Base-by-base conservation (phyloP, 2,329 filamentous ascomycete species). In the Onygenales sp. region DNA sequence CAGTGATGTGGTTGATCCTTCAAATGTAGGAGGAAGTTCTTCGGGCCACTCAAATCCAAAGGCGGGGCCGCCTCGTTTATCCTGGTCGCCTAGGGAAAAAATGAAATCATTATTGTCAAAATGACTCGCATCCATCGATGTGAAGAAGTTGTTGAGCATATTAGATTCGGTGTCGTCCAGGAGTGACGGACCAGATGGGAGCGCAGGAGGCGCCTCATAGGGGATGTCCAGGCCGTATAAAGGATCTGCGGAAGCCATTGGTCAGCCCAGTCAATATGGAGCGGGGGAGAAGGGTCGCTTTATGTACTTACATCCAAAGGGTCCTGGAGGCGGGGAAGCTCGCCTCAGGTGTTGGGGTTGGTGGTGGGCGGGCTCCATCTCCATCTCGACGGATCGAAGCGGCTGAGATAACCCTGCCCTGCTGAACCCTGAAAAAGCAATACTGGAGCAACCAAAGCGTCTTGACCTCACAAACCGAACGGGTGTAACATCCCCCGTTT, bases 261-360 rank as follows among this genome's bases (percentile, higher is more conserved):
- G 7, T 43, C 14, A 8, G 17, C 13, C 14, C 17, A 14, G 14
- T 14, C 41, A 17, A 43, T 8, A 43, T 43, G n/a, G 11, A 2
- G n/a, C 8, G 8, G 8, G 41, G 14, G 11, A 14, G 41, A 43
- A n/a, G 11, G 17, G n/a, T 7, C 14, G 7, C 1, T 9, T 21
- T n/a, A 44, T 17, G 39, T 42, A 27, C 83, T 61, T 77, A 87
- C 84, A 87, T 64, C 84, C 84, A 76, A 87, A 87, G 39, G 81
- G 80, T 64, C 80, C 72, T 59, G 78, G 75, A 54, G 75, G 71
- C 62, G 81, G 75, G 62, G 77, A 73, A 66, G 76, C 50, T 17
- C 50, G 55, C 35, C 75, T 71, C 77, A 78, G 71, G 73, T 49
- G 48, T 33, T 51, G 17, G 17, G 33, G 38, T 35, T 76, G 71